Evolutionary conservation across 2,329 filamentous ascomycete species (phyloP), one percentile per base, ranked within the genome.

Genomic region (Verticillium tricorpus): DNA sequence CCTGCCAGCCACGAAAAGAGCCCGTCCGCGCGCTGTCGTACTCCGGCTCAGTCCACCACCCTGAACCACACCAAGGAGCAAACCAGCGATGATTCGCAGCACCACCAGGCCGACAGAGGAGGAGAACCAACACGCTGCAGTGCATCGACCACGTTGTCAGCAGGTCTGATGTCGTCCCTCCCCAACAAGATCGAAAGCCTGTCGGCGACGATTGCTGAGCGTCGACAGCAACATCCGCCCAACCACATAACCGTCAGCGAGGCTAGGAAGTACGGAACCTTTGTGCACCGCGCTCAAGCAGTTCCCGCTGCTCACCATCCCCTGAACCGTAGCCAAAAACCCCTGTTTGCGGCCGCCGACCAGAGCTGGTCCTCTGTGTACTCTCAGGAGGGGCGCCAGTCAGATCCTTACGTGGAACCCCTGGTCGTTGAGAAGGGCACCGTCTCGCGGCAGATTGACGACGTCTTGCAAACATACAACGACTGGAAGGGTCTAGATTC

Each of bases 301-400:
- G 57, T 56, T 9, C 25, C 54, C 32, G 62, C 71, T 71, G 5
- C 68, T 73, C 6, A 68, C 65, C 9, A 66, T 70, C 45, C 67
- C 12, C 34, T 50, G n/a, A 50, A 62, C 60, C n/a, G 58, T 14
- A 35, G 34, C 60, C n/a, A 40, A 59, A 11, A 40, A 60, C 14
- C 60, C 32, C 4, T 52, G 4, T n/a, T 50, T 59, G 37, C 37
- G 54, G 11, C 54, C 22, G 25, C 52, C 3, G 56, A 62, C 5
- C 60, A 50, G 28, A 60, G 59, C n/a, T 65, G 61, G 19, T 65
- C 64, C 11, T 66, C 64, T 17, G 25, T 66, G 56, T 66, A 66
- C 37, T 66, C 64, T 5, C 63, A 65, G 19, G 34, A 58, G 8
- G 61, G 52, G 12, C 45, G 40, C 35, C 52, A 55, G 28, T 58